Evolutionary conservation across 768 basidiomycete genomes (phyloP), one percentile per base, ranked within the genome.

Genomic region (Mrakia blollopis): DNA sequence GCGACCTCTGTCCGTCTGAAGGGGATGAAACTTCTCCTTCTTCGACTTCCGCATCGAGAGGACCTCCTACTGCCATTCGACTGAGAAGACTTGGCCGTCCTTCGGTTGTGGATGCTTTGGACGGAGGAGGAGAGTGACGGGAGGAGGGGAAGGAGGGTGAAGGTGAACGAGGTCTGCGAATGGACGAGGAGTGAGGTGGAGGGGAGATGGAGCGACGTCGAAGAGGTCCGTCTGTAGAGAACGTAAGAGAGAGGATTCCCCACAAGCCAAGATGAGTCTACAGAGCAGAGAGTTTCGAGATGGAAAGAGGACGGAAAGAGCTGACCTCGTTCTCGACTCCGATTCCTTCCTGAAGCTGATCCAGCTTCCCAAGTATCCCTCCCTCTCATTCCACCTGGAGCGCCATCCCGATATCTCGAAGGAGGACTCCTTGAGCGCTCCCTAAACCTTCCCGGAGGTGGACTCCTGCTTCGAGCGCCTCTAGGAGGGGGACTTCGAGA

Each of bases 131-230:
- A 39, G 65, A 68, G 11, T 28, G 67, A 11, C 23, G 67, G 16
- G 39, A 37, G 67, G 37, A 47, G 67, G 37, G 6, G 35, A 28
- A 54, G n/a, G 54, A 32, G 6, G 35, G 71, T 14, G 52, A 41
- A 72, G 47, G 71, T n/a, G 71, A 57, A 32, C 50, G 54, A 35
- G 30, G 71, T 28, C 47, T 25, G 14, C 47, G 71, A n/a, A n/a
- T n/a, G n/a, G n/a, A n/a, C n/a, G n/a, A n/a, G n/a, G n/a, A n/a
- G n/a, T n/a, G n/a, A 57, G 39, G 39, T 39, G 71, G 52, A 57
- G 71, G 71, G 23, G 71, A 60, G n/a, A 50, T 47, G 52, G 71
- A 72, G 18, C 71, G 71, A 54, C 50, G 71, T 54, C 35, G 52
- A 30, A 14, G 23, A 52, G 50, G 21, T 23, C 50, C 52, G 57